A percentile compares a stretch with the other conserved stretches of the same genome.
Conservation (phyloP, 2,329 filamentous ascomycete species). For the Samsoniella hepiali region DNA sequence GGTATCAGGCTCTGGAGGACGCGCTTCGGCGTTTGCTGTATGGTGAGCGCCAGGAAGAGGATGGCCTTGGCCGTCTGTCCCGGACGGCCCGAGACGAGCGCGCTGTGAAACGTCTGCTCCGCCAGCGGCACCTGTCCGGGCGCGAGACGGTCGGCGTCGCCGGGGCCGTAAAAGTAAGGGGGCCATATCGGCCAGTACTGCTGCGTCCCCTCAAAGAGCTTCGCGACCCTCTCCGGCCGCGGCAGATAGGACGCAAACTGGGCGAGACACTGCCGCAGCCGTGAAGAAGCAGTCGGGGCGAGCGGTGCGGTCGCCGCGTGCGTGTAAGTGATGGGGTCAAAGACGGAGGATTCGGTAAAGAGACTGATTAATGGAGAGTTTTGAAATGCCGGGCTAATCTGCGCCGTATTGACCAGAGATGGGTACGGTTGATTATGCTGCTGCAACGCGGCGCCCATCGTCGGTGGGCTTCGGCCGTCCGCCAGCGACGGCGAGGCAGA, state of each 20-base stretch:
- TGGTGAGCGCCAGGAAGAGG: conserved; percentile 41
- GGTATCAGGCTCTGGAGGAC: conserved; percentile 28
- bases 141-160: conserved; percentile 13
- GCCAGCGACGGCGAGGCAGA: background rate
- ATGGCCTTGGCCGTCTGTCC: conserved; percentile 36
- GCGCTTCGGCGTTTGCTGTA: conserved; percentile 38
- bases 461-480: background rate
- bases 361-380: conserved; percentile 11
- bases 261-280: conserved; percentile 18
- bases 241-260: conserved; percentile 19
- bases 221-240: conserved; percentile 16
- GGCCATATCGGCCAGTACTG: conserved; percentile 28
- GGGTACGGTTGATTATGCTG: background rate
- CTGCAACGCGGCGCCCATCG: background rate
- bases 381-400: conserved; percentile 3
- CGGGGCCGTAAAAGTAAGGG: conserved; percentile 18
- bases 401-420: background rate
- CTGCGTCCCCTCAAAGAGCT: conserved; percentile 25
- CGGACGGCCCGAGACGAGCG: conserved; percentile 33
- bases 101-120: conserved; percentile 35
- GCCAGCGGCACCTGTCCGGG: conserved; percentile 20
- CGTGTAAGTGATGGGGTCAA: background rate
- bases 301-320: background rate
- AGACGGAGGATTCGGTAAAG: conserved; percentile 12
- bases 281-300: background rate